phyloP scores from a whole-genome alignment of 1,284 basidiomycete species.

The Apiotrichum laibachii region DNA sequence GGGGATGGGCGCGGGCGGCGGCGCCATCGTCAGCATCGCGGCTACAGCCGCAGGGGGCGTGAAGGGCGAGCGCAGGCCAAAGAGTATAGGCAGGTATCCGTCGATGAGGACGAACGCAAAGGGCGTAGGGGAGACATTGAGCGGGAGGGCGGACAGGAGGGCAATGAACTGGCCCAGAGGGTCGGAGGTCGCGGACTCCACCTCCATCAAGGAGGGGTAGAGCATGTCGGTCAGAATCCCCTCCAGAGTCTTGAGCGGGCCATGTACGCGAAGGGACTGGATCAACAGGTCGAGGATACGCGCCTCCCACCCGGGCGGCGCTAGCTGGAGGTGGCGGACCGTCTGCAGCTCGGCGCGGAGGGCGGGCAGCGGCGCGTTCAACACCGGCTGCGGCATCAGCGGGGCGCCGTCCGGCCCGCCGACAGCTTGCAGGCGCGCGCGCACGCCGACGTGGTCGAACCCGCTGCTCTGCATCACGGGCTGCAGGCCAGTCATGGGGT shows the following conservation, averaged over 20 bases:
- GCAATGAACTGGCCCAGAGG: slow-evolving; percentile 15
- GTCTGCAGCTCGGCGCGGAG: slow-evolving; percentile 24
- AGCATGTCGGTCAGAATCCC: slow-evolving; percentile 18
- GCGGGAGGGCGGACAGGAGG: slow-evolving; percentile 8
- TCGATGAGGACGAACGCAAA: slow-evolving; percentile 16
- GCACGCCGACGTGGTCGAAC: slow-evolving; percentile 35
- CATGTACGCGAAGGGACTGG: slow-evolving; percentile 11
- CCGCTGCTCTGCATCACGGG: slow-evolving; percentile 37
- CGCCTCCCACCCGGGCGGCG: slow-evolving; percentile 18
- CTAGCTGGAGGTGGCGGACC: slow-evolving; percentile 25
- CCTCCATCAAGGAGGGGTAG: slow-evolving; percentile 13
- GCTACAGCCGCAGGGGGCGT: background rate
- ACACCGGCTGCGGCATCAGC: slow-evolving; percentile 1
- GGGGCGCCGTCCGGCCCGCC: slow-evolving; percentile 11
- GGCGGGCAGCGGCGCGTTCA: slow-evolving; percentile 1
- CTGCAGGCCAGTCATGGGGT: slow-evolving; percentile 30
- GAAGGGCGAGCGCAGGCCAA: slow-evolving; percentile 16
- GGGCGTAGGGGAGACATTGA: slow-evolving; percentile 8
- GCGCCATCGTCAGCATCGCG: background rate
- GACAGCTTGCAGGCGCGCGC: slow-evolving; percentile 25
- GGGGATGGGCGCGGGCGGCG: background rate
- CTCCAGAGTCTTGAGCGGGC: slow-evolving; percentile 17
- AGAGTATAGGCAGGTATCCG: slow-evolving; percentile 15
- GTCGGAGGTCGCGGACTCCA: background rate
- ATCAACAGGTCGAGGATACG: slow-evolving; percentile 18